Evolutionary conservation across 306 rosid species (phyloP), one percentile per base, ranked within the genome.

Genomic region (Amphicarpaea edgeworthii): DNA sequence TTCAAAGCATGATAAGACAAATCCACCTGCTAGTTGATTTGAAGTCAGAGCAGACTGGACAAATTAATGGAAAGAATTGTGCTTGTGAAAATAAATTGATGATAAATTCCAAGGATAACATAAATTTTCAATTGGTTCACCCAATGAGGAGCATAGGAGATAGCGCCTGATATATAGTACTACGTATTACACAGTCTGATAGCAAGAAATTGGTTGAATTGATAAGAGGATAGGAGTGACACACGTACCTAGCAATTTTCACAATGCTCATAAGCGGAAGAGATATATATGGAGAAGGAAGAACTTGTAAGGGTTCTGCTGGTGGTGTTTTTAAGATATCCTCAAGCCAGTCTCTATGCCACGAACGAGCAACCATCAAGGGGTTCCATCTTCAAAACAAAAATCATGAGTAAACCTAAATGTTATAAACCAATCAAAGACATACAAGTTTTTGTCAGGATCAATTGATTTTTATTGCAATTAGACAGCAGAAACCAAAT

Each of bases 191-290:
- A 66, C 41, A 26, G 19, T 6, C 14, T 24, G n/a, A 53, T 32
- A 38, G 26, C 14, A 57, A 30, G 16, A 32, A 59, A 23, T 72
- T 20, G 28, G 72, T 61, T 68, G 37, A 61, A 73, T 6, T 24
- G 40, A 53, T 58, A 5, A 63, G n/a, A 53, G 54, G 20, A 50
- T 37, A 45, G 66, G 32, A 16, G 61, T 17, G 6, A 49, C 19
- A 43, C 65, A 81, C 87, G 76, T 76, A 92, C 99, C 97, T 87
- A 49, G 97, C 93, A 85, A 95, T 92, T 81, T 77, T 86, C 62
- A 88, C 78, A 57, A 95, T 95, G 88, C 99, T 95, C 99, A 85
- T 92, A 43, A 95, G 88, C 53, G 99, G 99, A 75, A 95, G 92
- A 72, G 91, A 90, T 21, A 95, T 1, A 79, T 86, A 92, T 8